Conservation (phyloP, 164 flowering plant species). For the Aristolochia contorta region DNA sequence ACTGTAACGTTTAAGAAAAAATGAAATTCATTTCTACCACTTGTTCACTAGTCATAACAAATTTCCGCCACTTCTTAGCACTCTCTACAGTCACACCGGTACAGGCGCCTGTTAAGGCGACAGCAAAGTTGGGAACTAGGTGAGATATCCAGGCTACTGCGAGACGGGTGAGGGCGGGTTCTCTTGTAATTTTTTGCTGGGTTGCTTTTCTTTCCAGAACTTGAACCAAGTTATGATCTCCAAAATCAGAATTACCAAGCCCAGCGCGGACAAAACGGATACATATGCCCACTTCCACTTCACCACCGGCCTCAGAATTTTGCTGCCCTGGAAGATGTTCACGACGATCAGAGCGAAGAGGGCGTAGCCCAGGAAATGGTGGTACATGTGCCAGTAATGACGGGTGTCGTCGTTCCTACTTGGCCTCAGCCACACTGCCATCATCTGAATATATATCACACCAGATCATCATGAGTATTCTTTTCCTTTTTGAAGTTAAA, state of each 20-base stretch:
- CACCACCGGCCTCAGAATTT: conserved; percentile 18
- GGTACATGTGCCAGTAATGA: conserved; percentile 43
- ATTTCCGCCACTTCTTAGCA: too few relatives aligned
- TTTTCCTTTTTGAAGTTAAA: too few relatives aligned
- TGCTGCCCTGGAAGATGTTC: conserved; percentile 35
- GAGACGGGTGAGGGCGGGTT: too few relatives aligned
- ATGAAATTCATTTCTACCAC: too few relatives aligned
- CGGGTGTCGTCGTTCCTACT: conserved; percentile 19
- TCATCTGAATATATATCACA: conserved; percentile 19
- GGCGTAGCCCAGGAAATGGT: conserved; percentile 39
- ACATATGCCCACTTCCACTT: conserved; percentile 32
- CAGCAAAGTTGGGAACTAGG: too few relatives aligned
- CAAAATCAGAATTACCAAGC: conserved; percentile 9
- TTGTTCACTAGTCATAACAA: too few relatives aligned
- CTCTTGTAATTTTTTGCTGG: too few relatives aligned
- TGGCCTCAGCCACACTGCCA: conserved; percentile 28
- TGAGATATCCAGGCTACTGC: too few relatives aligned
- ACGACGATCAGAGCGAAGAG: conserved; percentile 21
- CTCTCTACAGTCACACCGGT: too few relatives aligned
- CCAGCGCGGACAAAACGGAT: conserved; percentile 25
- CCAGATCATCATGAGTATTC: too few relatives aligned
- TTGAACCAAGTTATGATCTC: conserved; percentile 33
- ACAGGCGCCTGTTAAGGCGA: too few relatives aligned
- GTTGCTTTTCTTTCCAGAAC: neutral
- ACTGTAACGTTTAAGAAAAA: too few relatives aligned